Percentiles rank a stretch among this genome's conserved stretches.
Evolutionary conservation across 345 rosid genomes (phyloP).

Genomic region (Citrus glauca): DNA sequence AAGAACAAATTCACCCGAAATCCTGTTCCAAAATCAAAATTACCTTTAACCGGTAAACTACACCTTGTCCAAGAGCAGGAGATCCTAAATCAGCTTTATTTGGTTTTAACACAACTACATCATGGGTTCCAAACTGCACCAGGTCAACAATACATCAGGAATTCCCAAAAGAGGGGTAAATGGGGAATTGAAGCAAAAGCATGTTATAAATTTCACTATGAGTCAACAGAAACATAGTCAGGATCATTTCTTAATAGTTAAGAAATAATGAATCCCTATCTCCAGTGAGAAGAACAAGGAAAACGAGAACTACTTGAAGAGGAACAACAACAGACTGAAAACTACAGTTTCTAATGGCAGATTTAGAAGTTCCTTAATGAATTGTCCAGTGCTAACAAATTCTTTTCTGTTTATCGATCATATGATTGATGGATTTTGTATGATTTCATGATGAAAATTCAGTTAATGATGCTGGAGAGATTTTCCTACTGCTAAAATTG

Average conservation of each 20-base stretch:
- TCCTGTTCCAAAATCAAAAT: slow-evolving; percentile 3
- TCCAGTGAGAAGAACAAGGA: background rate
- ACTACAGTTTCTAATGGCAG: too few species aligned
- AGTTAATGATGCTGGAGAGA: background rate
- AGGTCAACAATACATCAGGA: background rate
- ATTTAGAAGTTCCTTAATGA: too few species aligned
- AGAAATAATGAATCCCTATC: background rate
- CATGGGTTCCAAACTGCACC: slow-evolving; percentile 80
- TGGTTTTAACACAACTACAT: slow-evolving; percentile 80
- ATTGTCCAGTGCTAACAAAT: background rate
- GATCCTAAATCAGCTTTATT: slow-evolving; percentile 85
- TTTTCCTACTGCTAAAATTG: background rate
- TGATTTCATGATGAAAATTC: background rate
- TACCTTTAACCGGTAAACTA: slow-evolving; percentile 83
- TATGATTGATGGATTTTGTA: background rate
- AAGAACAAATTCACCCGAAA: background rate
- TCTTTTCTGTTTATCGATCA: background rate
- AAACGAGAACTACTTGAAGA: background rate
- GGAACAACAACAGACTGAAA: too few species aligned
- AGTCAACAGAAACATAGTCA: background rate
- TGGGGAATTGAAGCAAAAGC: background rate
- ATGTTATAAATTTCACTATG: background rate
- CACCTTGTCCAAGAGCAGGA: slow-evolving; percentile 93
- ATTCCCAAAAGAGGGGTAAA: background rate
- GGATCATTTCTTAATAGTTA: background rate